A percentile compares a stretch with the other conserved stretches of the same genome.
phyloP scores from a whole-genome alignment of 495 filamentous ascomycete species.

The Bacidia gigantensis region DNA sequence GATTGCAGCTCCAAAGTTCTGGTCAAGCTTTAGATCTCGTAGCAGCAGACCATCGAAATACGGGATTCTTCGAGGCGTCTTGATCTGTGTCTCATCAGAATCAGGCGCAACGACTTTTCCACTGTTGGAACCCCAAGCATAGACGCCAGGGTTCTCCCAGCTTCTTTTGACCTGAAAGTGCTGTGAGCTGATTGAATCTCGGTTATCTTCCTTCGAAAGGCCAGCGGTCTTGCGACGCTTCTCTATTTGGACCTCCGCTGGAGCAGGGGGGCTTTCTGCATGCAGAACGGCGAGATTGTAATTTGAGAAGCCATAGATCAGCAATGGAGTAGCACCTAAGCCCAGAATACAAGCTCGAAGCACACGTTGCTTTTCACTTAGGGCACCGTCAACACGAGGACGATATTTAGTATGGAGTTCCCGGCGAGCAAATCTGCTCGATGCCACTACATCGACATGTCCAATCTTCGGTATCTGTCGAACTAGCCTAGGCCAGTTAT shows the following conservation, averaged over 20 bases:
- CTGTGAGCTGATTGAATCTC: conserved; percentile 60
- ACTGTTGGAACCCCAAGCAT: conserved; percentile 85
- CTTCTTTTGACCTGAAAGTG: conserved; percentile 78
- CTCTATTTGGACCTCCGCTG: conserved; percentile 45
- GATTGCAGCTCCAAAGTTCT: conserved; percentile 76
- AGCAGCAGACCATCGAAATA: conserved; percentile 80
- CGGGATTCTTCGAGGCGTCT: conserved; percentile 60
- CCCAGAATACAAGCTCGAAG: background rate
- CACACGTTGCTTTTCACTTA: background rate
- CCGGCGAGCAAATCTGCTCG: background rate
- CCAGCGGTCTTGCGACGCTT: conserved; percentile 35
- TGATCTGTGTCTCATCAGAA: conserved; percentile 60
- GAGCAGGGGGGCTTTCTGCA: conserved; percentile 16
- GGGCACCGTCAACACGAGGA: background rate
- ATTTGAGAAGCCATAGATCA: background rate
- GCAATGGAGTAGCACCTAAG: background rate
- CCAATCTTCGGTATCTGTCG: background rate
- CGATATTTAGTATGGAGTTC: background rate
- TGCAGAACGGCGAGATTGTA: background rate
- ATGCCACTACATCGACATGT: background rate
- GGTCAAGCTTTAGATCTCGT: conserved; percentile 74
- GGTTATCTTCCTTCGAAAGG: conserved; percentile 47
- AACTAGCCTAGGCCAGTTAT: background rate
- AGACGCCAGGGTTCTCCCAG: conserved; percentile 80
- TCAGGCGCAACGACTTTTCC: conserved; percentile 74